phyloP scores from a whole-genome alignment of 768 basidiomycete species.

The Xerocomus spinulosus region DNA sequence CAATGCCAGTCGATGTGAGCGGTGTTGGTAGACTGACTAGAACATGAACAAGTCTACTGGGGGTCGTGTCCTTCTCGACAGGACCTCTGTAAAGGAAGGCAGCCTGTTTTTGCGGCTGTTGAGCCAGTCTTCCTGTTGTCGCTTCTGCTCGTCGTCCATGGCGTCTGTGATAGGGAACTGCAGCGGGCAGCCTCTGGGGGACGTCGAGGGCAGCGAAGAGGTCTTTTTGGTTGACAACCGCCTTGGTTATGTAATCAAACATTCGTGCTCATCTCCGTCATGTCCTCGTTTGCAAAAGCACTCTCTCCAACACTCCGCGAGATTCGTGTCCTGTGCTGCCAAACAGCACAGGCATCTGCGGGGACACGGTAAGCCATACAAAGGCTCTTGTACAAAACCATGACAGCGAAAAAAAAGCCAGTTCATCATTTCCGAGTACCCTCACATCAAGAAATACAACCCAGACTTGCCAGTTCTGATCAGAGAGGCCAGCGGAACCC shows the following conservation, averaged over 20 bases:
- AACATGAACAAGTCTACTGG: conserved; percentile 99
- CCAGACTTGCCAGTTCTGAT: conserved; percentile 83
- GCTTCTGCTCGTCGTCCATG: conserved; percentile 53
- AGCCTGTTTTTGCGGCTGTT: conserved; percentile 68
- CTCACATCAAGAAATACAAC: conserved; percentile 73
- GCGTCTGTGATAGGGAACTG: conserved; percentile 8
- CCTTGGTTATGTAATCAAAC: conserved; percentile 26
- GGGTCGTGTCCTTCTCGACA: conserved; percentile 84
- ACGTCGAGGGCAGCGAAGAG: conserved; percentile 19
- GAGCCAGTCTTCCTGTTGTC: conserved; percentile 69
- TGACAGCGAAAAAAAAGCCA: conserved; percentile 52
- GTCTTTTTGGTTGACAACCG: conserved; percentile 5
- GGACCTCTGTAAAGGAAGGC: conserved; percentile 87
- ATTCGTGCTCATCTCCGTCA: conserved; percentile 32
- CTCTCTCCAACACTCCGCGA: conserved; percentile 77
- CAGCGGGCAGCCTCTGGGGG: conserved; percentile 17
- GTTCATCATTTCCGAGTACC: conserved; percentile 73
- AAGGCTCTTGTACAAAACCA: not conserved
- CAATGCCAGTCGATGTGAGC: not conserved
- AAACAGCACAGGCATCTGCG: conserved; percentile 68
- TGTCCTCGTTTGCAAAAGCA: conserved; percentile 65
- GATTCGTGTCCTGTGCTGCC: conserved; percentile 76
- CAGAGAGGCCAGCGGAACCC: conserved; percentile 74
- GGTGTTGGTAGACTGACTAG: conserved; percentile 60
- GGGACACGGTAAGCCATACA: conserved; percentile 61